Conservation (phyloP, 805 yeast species). For the Saccharomycopsis fermentans region DNA sequence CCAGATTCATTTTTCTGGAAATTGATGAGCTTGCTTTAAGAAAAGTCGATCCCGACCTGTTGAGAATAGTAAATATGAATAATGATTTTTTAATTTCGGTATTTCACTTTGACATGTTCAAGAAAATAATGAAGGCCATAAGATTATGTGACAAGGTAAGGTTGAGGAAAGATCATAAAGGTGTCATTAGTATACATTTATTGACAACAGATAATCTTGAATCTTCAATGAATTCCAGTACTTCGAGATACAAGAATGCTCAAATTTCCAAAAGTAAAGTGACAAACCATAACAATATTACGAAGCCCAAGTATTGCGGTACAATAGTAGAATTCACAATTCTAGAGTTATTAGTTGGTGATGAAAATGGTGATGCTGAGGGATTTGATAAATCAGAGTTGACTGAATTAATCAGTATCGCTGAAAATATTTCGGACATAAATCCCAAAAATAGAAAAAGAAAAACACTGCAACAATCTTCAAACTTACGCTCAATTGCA, state of each 20-base stretch:
- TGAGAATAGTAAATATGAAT: slow-evolving; percentile 20
- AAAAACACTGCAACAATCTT: neutral
- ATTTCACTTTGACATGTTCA: slow-evolving; percentile 40
- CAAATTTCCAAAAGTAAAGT: neutral
- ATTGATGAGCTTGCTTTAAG: slow-evolving; percentile 47
- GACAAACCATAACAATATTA: neutral
- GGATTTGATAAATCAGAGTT: slow-evolving; percentile 8
- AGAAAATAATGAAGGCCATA: slow-evolving; percentile 39
- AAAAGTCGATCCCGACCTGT: slow-evolving; percentile 24
- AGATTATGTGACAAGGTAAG: slow-evolving; percentile 42
- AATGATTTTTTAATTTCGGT: slow-evolving; percentile 32
- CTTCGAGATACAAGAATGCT: neutral
- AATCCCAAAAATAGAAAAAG: neutral
- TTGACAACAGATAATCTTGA: slow-evolving; percentile 24
- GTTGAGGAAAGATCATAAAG: slow-evolving; percentile 43
- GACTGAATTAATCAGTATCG: slow-evolving; percentile 12
- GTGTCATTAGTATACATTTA: slow-evolving; percentile 37
- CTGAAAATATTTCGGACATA: slow-evolving; percentile 5
- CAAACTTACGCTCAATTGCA: neutral
- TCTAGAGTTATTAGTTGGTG: slow-evolving; percentile 14
- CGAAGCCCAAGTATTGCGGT: slow-evolving; percentile 6
- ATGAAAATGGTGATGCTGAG: slow-evolving; percentile 11
- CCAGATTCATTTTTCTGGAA: slow-evolving; percentile 57
- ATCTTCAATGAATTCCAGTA: neutral
- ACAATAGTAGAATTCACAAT: slow-evolving; percentile 16